Base-by-base conservation (phyloP, 768 basidiomycete species). In the Rhodocollybia butyracea region DNA sequence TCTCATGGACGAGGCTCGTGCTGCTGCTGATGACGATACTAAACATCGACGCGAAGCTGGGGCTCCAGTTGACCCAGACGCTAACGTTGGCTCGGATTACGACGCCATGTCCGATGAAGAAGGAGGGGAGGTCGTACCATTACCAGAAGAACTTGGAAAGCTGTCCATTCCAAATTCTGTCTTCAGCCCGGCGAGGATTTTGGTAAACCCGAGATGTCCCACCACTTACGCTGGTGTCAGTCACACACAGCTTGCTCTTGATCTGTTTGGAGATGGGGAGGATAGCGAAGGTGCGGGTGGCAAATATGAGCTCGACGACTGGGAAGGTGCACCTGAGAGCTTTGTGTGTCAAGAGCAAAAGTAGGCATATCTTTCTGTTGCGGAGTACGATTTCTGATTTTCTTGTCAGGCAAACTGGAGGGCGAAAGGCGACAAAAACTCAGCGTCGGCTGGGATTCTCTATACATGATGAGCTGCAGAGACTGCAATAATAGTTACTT, bases 181-280 rank as follows among this genome's bases (percentile, higher is more conserved):
- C 8, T 97, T 95, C 71, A 75, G 82, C 7, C 88, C 94, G 4
- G 96, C 94, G 3, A 79, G 94, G 52, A 97, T 99, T 62, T 69
- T 99, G 60, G 88, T 99, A 54, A 98, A 98, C 65, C 96, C 96
- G 4, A 84, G 95, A 15, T 98, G 95, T 68, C 91, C 96, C 51
- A 98, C 96, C 32, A 98, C 96, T 21, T 99, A 99, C 67, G 96
- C 96, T 0, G 97, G 96, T 3, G 96, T 98, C 3, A 91, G 88
- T 59, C 96, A 99, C 70, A 93, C 95, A 21, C 91, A 94, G 69
- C 81, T 99, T 32, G 95, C 96, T n/a, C 70, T 91, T 42, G 95
- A 98, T 70, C 71, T 99, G 62, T 98, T 98, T 63, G 96, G 95
- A 10, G 79, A 83, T 38, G 81, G 84, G n/a, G 85, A 85, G 22